Evolutionary conservation across 1,139 yeast species (phyloP).

Genomic region (Hyphopichia burtonii): DNA sequence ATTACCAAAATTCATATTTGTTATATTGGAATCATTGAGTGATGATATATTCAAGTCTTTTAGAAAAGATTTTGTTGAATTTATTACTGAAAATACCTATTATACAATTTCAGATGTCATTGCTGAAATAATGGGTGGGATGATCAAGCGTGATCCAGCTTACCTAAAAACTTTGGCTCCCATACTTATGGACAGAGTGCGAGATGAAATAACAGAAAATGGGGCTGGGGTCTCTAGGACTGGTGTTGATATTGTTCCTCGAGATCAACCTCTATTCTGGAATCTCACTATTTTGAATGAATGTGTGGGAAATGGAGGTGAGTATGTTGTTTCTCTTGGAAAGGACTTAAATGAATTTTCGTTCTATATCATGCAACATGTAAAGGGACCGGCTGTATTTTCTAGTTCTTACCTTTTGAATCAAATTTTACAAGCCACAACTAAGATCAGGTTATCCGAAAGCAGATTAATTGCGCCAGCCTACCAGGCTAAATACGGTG

Average conservation of each 20-base stretch:
- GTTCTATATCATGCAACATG: conserved; percentile 49
- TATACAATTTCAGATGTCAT: conserved; percentile 67
- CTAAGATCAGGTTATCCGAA: conserved; percentile 59
- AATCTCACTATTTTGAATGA: conserved; percentile 71
- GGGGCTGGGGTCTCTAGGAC: conserved; percentile 80
- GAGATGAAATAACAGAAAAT: conserved; percentile 73
- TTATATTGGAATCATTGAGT: conserved; percentile 70
- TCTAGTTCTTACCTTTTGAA: conserved; percentile 56
- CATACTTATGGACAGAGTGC: conserved; percentile 51
- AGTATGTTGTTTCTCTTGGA: conserved; percentile 42
- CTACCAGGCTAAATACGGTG: conserved; percentile 27
- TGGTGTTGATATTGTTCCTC: conserved; percentile 65
- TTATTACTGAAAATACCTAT: conserved; percentile 58
- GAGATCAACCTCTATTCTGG: conserved; percentile 79
- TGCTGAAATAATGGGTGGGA: conserved; percentile 68
- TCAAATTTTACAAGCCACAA: conserved; percentile 63
- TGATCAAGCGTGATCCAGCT: conserved; percentile 61
- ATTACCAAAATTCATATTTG: conserved; percentile 64
- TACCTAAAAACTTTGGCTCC: conserved; percentile 45
- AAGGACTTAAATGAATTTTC: conserved; percentile 53
- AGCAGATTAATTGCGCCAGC: conserved; percentile 50
- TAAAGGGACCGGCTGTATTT: conserved; percentile 62
- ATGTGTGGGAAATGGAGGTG: conserved; percentile 67
- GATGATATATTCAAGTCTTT: conserved; percentile 57
- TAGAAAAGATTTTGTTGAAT: conserved; percentile 53